Evolutionary conservation across 2,329 filamentous ascomycete species (phyloP).

Genomic region (Neofusicoccum cordaticola): DNA sequence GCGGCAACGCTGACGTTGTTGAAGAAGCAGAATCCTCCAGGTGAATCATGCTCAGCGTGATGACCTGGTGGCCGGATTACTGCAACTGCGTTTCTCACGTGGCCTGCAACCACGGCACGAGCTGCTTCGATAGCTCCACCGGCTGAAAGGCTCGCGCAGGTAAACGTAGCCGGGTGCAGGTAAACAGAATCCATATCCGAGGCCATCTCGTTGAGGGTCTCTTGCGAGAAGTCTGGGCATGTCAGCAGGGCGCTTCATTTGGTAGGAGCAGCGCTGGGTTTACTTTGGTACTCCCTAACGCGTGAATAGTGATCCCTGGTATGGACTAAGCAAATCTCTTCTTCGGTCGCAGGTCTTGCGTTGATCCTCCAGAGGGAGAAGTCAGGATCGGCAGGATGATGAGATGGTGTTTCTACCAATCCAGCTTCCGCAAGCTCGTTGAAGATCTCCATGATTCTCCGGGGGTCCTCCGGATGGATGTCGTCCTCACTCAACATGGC

Average conservation of each 20-base stretch:
- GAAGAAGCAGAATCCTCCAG: constrained; percentile 96
- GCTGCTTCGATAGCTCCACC: constrained; percentile 96
- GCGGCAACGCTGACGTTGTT: constrained; percentile 95
- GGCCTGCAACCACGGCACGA: constrained; percentile 77
- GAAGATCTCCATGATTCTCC: constrained; percentile 90
- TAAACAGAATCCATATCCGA: constrained; percentile 48
- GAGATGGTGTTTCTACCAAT: constrained; percentile 64
- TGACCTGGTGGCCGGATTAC: constrained; percentile 94
- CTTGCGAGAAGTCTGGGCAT: constrained; percentile 42
- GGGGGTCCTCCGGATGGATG: constrained; percentile 90
- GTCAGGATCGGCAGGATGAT: constrained; percentile 48
- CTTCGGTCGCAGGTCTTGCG: constrained; percentile 70
- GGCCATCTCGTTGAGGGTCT: constrained; percentile 67
- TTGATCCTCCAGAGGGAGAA: constrained; percentile 66
- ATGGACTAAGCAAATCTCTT: constrained; percentile 81
- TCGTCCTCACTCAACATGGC: constrained; percentile 53
- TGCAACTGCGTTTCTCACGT: constrained; percentile 91
- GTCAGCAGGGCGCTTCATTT: neutral
- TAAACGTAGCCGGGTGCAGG: constrained; percentile 74
- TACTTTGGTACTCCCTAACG: constrained; percentile 53
- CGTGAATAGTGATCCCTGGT: constrained; percentile 73
- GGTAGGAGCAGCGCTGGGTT: neutral
- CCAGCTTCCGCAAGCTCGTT: constrained; percentile 80
- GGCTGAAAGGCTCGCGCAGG: constrained; percentile 77
- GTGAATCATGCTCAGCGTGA: constrained; percentile 80